Evolutionary conservation across 164 flowering plant species (phyloP).

Genomic region (Stephania japonica): DNA sequence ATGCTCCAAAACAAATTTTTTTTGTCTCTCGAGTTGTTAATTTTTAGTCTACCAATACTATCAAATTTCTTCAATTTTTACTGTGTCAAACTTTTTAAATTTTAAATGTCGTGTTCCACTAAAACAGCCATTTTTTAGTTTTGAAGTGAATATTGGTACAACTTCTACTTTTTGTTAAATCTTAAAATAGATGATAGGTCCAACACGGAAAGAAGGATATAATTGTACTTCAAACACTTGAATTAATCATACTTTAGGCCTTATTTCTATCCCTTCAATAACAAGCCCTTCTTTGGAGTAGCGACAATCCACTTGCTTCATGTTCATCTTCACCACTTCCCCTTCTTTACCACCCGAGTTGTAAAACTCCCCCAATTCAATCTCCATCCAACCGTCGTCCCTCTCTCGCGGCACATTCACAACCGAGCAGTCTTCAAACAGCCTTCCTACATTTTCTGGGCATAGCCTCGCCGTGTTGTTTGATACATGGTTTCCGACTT

Average conservation of each 20-base stretch:
- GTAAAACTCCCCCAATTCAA: constrained; percentile 42
- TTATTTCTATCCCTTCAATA: constrained; percentile 58
- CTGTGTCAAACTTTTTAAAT: too few species aligned
- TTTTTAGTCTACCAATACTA: too few species aligned
- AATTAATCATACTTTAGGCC: constrained; percentile 27
- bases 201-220: too few species aligned
- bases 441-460: background rate
- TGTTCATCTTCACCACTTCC: constrained; percentile 30
- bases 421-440: background rate
- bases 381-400: constrained; percentile 47
- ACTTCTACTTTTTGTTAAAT: too few species aligned
- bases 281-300: constrained; percentile 48
- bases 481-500: constrained; percentile 21
- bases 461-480: constrained; percentile 21
- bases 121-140: too few species aligned
- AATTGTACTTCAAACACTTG: too few species aligned
- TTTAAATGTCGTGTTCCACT: too few species aligned
- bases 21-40: too few species aligned
- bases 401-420: constrained; percentile 10
- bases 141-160: too few species aligned
- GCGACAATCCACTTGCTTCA: constrained; percentile 30
- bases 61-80: too few species aligned
- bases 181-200: too few species aligned
- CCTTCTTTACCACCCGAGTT: constrained; percentile 12
- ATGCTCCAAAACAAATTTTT: too few species aligned